Evolutionary conservation across 108 stramenopile genomes (phyloP).

Genomic region (Fistulifera pelliculosa): DNA sequence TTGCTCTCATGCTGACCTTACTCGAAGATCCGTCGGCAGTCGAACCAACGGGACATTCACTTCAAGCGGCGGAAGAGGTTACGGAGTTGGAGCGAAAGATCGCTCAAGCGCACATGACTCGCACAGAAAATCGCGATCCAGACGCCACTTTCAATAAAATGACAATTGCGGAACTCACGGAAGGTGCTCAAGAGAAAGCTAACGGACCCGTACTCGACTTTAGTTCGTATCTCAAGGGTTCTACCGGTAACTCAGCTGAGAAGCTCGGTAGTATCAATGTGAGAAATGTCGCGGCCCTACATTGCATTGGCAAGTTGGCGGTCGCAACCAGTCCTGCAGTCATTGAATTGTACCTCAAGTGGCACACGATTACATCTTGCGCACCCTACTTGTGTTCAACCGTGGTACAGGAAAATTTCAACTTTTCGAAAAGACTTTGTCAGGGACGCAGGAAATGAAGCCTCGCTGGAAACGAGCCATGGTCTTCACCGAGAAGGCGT

Average conservation of each 20-base stretch:
- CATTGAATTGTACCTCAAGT: slow-evolving; percentile 45
- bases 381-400: slow-evolving; percentile 43
- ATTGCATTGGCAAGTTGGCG: slow-evolving; percentile 36
- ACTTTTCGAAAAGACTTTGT: slow-evolving; percentile 55
- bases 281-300: slow-evolving; percentile 44
- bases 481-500: slow-evolving; percentile 55
- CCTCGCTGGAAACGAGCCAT: slow-evolving; percentile 79
- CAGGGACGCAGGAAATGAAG: slow-evolving; percentile 64
- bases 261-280: slow-evolving; percentile 63
- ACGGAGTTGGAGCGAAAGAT: slow-evolving; percentile 37
- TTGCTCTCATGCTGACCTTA: slow-evolving; percentile 52
- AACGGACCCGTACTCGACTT: slow-evolving; percentile 27
- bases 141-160: slow-evolving; percentile 61
- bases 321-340: slow-evolving; percentile 16
- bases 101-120: slow-evolving; percentile 68
- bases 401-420: slow-evolving; percentile 59
- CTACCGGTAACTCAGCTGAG: slow-evolving; percentile 32
- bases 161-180: slow-evolving; percentile 27
- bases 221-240: slow-evolving; percentile 33
- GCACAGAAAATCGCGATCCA: slow-evolving; percentile 73
- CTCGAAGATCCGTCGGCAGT: slow-evolving; percentile 12
- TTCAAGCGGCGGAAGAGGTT: slow-evolving; percentile 28
- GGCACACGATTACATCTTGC: slow-evolving; percentile 31
- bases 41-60: slow-evolving; percentile 13
- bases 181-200: slow-evolving; percentile 13